Base-by-base conservation (phyloP, 495 filamentous ascomycete genomes). In the Podospora pseudocomata region DNA sequence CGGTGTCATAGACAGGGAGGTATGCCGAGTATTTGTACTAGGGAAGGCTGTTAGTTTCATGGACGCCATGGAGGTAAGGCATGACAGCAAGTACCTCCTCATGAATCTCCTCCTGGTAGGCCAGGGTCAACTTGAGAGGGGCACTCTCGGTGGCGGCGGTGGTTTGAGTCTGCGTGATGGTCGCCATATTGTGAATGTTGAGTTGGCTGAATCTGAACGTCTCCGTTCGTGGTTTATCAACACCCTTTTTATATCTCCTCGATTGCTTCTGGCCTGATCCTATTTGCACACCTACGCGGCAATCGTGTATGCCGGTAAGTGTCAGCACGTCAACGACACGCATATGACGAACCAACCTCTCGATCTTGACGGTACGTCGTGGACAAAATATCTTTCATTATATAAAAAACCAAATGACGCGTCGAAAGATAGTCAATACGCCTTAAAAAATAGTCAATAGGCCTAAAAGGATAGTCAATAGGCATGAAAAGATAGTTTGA, bases 1-100 rank as follows among this genome's bases (percentile, higher is more conserved):
- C 77, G 63, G 86, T 84, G 71, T 90, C 88, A 78, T 88, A 89
- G 39, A 86, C 86, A 4, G 88, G 88, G 11, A 90, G 81, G 66
- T 90, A 90, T 59, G 80, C 77, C 4, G 85, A 78, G 73, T 90
- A 90, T 69, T 86, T 83, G 71, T 81, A 83, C 82, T 83, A 66
- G 15, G 13, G 9, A 11, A 49, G 2, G 9, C 9, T 49, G 39
- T 49, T 13, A 49, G 39, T 18, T 16, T 49, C 13, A 49, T 49
- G 39, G 9, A 49, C 15, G 39, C 39, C 39, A 13, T 49, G 39
- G 9, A 28, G 13, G 0, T 2, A 44, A 0, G 4, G 20, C 18
- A 53, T 19, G 2, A 26, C 32, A 34, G 23, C n/a, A n/a, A 23
- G 4, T 55, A 71, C 72, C 65, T 74, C 56, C 9, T 72, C 66